Evolutionary conservation across 768 basidiomycete species (phyloP).

Genomic region (Lactarius psammicola): DNA sequence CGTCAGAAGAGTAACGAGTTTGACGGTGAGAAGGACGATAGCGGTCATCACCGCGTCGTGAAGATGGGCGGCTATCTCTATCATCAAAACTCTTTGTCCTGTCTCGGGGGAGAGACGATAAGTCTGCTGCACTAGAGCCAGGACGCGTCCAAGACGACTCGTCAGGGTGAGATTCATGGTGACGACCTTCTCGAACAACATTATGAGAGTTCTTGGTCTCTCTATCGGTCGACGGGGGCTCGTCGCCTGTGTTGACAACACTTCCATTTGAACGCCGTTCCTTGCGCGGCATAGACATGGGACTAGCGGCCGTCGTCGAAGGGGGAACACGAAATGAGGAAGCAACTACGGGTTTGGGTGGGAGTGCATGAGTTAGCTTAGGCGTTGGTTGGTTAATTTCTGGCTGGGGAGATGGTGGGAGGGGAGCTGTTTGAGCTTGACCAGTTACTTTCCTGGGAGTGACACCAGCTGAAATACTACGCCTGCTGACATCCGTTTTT

Average conservation of each 20-base stretch:
- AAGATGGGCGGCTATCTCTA: conserved; percentile 9
- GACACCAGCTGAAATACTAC: conserved; percentile 10
- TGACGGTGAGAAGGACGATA: conserved; percentile 17
- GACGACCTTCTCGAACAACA: conserved; percentile 11
- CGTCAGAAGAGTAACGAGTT: conserved; percentile 17
- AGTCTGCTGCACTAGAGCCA: conserved; percentile 12
- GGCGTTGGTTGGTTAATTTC: conserved; percentile 15
- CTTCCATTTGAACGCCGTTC: conserved; percentile 28
- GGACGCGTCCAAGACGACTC: conserved; percentile 27
- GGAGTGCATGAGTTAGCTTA: conserved; percentile 27
- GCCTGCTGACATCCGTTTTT: conserved; percentile 13
- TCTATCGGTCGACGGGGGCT: conserved; percentile 15
- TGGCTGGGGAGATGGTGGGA: conserved; percentile 22
- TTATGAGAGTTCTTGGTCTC: conserved; percentile 22
- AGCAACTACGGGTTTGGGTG: conserved; percentile 27
- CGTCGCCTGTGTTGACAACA: conserved; percentile 18
- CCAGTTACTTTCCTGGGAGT: conserved; percentile 13
- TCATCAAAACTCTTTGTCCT: conserved; percentile 21
- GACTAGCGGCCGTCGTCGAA: conserved; percentile 30
- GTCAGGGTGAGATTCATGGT: conserved; percentile 18
- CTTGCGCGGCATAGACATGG: conserved; percentile 30
- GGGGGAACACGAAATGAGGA: conserved; percentile 25
- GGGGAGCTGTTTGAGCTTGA: conserved; percentile 8
- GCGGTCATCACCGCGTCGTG: conserved; percentile 22
- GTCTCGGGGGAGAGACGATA: conserved; percentile 16